Evolutionary conservation across 768 basidiomycete species (phyloP), one percentile per base, ranked within the genome.

Genomic region (Agaricus subrufescens): DNA sequence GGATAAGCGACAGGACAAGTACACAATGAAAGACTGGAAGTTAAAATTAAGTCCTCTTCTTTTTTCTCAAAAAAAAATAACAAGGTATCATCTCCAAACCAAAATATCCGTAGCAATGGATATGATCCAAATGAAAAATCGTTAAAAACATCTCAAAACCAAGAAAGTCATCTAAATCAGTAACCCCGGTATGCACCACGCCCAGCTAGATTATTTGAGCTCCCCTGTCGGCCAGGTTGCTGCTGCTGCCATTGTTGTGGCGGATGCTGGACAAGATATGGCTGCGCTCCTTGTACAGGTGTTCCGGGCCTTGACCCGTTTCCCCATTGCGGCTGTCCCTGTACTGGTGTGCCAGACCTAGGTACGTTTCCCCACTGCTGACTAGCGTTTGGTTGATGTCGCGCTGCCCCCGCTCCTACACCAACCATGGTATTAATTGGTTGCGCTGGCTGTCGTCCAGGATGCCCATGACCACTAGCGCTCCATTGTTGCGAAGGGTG

Each of bases 241-340:
- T 52, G 39, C 58, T 65, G 65, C 31, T 65, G 63, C n/a, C 53
- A 54, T 48, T 65, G 64, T 25, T 64, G 62, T 2, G 46, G 45
- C 46, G 10, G 37, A 3, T 31, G 52, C 9, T 25, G 43, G 26
- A 44, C 26, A 6, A 11, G 27, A 43, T 44, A 27, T 12, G 37
- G 40, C 44, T 43, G 56, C n/a, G 29, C 19, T 46, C 29, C 45
- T 27, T 29, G 23, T 29, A 48, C 29, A 30, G 46, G 50, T 40
- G 50, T 40, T 25, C 42, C 39, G 14, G 50, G 40, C 25, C 50
- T 48, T 14, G 46, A 31, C 29, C 12, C 14, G n/a, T 31, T 48
- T 14, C 27, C 29, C 46, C 46, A 34, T 34, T 7, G 40, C n/a
- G 12, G 40, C 40, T 7, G 39, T 51, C 49, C 38, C 46, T 54